Evolutionary conservation across 2,329 filamentous ascomycete genomes (phyloP), one percentile per base, ranked within the genome.

Genomic region (Zymoseptoria ardabiliae): DNA sequence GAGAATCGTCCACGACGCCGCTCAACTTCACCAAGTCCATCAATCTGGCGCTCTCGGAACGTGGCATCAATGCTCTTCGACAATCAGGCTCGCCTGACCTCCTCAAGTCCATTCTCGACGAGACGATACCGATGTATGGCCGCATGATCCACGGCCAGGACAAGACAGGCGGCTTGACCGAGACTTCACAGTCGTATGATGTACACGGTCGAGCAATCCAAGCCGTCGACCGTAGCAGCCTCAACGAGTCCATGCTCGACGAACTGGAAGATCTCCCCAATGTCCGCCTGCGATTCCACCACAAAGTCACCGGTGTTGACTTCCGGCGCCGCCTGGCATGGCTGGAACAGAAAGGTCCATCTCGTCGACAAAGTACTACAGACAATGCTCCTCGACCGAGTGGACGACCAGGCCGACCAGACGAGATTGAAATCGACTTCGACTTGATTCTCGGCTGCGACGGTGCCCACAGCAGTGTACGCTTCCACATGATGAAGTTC

Each of bases 21-120:
- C 81, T 97, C 62, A 97, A 97, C 75, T 97, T 97, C 72, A 96
- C 92, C 61, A 96, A 91, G 74, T 97, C 94, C n/a, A 99, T 99
- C 79, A 99, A 99, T 71, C 78, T 99, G 58, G 93, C 94, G 21
- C 80, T 99, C 0, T 97, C 94, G 0, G 92, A 97, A 73, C 86
- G 94, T 60, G 94, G 94, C 30, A 92, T 97, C 73, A 89, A 94
- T 73, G 90, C 93, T 21, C 87, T 99, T 76, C 83, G 84, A 56
- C 79, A 89, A 67, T 85, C 89, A 1, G 83, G 85, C 23, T 82
- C 86, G 30, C 76, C 84, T 2, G 81, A 80, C 2, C 81, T 97
- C 41, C 78, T 96, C 30, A 81, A 92, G 11, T 81, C 85, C 66
- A 85, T 97, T 30, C 81, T 96, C 68, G 78, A 78, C 1, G 84